These are phyloP conservation scores for Nakaseomyces glabratus DNA, from an alignment of 1,139 yeast species.

Conservation along the genomic window DNA sequence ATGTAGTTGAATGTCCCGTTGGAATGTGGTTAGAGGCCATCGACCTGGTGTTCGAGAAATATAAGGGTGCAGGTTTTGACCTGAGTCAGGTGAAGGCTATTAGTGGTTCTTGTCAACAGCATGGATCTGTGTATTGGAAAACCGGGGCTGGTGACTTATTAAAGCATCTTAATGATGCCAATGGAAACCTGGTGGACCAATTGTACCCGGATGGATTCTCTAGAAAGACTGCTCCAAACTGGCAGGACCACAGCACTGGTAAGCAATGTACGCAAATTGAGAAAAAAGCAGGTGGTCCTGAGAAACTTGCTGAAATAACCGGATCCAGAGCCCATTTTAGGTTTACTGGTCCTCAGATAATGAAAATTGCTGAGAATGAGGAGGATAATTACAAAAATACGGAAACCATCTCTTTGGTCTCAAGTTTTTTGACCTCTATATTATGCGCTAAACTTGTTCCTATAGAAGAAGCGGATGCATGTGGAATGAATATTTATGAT, in stretches of 20 bases:
- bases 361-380: slow-evolving; percentile 54
- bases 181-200: slow-evolving; percentile 37
- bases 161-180: slow-evolving; percentile 24
- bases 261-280: slow-evolving; percentile 59
- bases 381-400: slow-evolving; percentile 51
- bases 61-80: slow-evolving; percentile 41
- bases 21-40: slow-evolving; percentile 83
- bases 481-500: slow-evolving; percentile 87
- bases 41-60: slow-evolving; percentile 47
- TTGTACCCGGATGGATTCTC: slow-evolving; percentile 45
- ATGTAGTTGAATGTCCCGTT: slow-evolving; percentile 65
- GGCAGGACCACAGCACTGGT: slow-evolving; percentile 91
- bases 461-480: slow-evolving; percentile 77
- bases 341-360: slow-evolving; percentile 83
- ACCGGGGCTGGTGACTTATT: slow-evolving; percentile 38
- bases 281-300: slow-evolving; percentile 45
- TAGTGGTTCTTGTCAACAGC: slow-evolving; percentile 88
- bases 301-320: slow-evolving; percentile 54
- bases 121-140: slow-evolving; percentile 83
- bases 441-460: slow-evolving; percentile 55
- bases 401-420: slow-evolving; percentile 58
- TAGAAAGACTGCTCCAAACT: slow-evolving; percentile 66
- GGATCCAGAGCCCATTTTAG: slow-evolving; percentile 88
- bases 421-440: slow-evolving; percentile 68
- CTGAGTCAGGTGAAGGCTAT: slow-evolving; percentile 56